Evolutionary conservation across 2,329 filamentous ascomycete genomes (phyloP), one percentile per base, ranked within the genome.

Genomic region (Teratosphaeria gauchensis): DNA sequence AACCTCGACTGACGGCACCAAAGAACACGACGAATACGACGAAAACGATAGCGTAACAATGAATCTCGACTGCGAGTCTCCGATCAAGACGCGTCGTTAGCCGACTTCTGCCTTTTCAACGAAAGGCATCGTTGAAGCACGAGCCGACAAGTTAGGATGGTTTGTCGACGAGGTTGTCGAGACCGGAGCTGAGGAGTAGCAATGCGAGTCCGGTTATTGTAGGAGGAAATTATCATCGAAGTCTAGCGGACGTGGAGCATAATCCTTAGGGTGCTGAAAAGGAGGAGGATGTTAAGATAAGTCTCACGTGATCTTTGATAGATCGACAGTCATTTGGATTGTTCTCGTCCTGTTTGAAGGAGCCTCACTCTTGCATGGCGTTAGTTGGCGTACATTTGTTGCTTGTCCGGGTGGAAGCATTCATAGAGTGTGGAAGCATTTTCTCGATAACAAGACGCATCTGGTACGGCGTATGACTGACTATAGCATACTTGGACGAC

Each of bases 181-280:
- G 4, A 51, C 67, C 64, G 51, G n/a, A 58, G 24, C 56, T 66
- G 54, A 52, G 62, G 32, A 63, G 60, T 16, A 59, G 62, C 14
- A 61, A 61, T 30, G 74, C 74, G 1, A 69, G 70, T 42, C 67
- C 71, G 19, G 57, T 33, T 12, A 9, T 24, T 16, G 51, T 51
- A 16, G 19, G 51, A 9, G 8, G 14, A n/a, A 24, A 6, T 8
- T 7, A 21, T 5, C 54, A 48, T 5, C n/a, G 12, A 35, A 24
- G 9, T 30, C 12, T 56, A 28, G 42, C 30, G n/a, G 60, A 54
- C 30, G 48, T 60, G 21, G 71, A 73, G 19, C 72, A 74, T 33
- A 79, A 79, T 65, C 77, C 76, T 6, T 79, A 77, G 77, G 74
- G 76, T 78, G 31, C 74, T 67, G 76, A 74, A 2, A 69, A 72